Evolutionary conservation across 345 rosid genomes (phyloP).

Genomic region (Cardamine chenopodiifolia): DNA sequence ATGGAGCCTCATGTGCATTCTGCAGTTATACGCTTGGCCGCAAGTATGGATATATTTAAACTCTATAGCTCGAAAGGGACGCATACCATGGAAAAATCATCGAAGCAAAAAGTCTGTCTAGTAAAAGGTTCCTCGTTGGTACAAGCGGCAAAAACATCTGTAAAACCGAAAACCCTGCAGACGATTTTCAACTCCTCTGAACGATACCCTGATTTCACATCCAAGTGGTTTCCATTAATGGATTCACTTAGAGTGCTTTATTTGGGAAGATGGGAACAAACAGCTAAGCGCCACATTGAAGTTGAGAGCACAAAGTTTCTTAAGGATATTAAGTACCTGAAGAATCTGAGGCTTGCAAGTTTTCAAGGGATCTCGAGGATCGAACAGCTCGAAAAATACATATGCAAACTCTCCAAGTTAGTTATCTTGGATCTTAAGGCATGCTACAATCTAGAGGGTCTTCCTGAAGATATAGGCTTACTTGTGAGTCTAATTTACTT

Average conservation of each 20-base stretch:
- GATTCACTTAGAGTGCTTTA: constrained; percentile 44
- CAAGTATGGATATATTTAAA: not conserved
- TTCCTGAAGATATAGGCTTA: constrained; percentile 47
- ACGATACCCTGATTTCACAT: constrained; percentile 47
- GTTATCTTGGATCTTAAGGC: constrained; percentile 61
- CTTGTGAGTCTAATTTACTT: constrained; percentile 50
- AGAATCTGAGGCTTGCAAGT: constrained; percentile 47
- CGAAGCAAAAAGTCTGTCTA: constrained; percentile 43
- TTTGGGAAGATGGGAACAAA: constrained; percentile 53
- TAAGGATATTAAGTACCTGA: constrained; percentile 34
- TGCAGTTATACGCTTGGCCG: constrained; percentile 43
- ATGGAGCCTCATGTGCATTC: constrained; percentile 52
- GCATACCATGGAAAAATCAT: not conserved
- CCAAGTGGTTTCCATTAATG: constrained; percentile 43
- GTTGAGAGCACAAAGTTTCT: constrained; percentile 45
- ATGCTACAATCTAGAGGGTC: constrained; percentile 54
- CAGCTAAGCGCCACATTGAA: constrained; percentile 48
- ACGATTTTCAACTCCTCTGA: constrained; percentile 56
- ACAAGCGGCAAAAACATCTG: not conserved
- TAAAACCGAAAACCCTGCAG: not conserved
- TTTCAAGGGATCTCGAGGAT: constrained; percentile 66
- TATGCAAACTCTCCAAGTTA: constrained; percentile 36
- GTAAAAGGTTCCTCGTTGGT: constrained; percentile 28
- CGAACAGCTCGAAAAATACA: constrained; percentile 32
- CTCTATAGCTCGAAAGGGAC: constrained; percentile 24